These are phyloP conservation scores for Cercophora sp. DNA, from an alignment of 495 filamentous ascomycete species.

Conservation along the genomic window DNA sequence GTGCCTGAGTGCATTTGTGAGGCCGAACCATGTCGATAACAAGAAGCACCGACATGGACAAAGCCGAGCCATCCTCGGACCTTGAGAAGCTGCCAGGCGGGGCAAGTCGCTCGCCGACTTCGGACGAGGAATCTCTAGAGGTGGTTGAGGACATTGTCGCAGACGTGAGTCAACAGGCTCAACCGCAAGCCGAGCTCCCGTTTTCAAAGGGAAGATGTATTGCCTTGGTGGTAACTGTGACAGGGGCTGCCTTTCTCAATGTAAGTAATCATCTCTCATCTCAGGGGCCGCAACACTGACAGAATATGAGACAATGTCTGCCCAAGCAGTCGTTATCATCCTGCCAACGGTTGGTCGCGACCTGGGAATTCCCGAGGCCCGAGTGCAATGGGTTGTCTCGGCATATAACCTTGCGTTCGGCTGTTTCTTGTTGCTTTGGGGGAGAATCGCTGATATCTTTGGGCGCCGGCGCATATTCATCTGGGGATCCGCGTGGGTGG, in stretches of 20 bases:
- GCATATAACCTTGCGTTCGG: conserved; percentile 62
- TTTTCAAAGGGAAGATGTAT: conserved; percentile 46
- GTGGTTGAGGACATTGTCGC: conserved; percentile 4
- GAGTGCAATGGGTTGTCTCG: conserved; percentile 62
- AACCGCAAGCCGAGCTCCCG: conserved; percentile 27
- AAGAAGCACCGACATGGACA: no score
- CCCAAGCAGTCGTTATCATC: conserved; percentile 58
- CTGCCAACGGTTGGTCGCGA: conserved; percentile 54
- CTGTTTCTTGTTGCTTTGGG: conserved; percentile 69
- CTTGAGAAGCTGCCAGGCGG: no score
- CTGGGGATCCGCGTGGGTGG: conserved; percentile 59
- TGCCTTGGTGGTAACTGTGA: conserved; percentile 45
- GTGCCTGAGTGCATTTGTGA: no score
- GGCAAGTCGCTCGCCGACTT: conserved; percentile 12
- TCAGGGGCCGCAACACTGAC: background rate
- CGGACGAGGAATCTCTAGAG: conserved; percentile 15
- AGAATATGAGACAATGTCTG: conserved; percentile 48
- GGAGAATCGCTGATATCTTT: conserved; percentile 69
- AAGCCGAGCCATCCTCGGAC: no score
- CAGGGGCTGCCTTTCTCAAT: conserved; percentile 54
- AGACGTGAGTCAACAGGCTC: background rate
- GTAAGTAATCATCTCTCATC: conserved; percentile 25
- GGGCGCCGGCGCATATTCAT: conserved; percentile 69
- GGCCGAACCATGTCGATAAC: no score
- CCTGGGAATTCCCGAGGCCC: conserved; percentile 49